Evolutionary conservation across 805 yeast species (phyloP).

Genomic region (Nakazawaea pomicola): DNA sequence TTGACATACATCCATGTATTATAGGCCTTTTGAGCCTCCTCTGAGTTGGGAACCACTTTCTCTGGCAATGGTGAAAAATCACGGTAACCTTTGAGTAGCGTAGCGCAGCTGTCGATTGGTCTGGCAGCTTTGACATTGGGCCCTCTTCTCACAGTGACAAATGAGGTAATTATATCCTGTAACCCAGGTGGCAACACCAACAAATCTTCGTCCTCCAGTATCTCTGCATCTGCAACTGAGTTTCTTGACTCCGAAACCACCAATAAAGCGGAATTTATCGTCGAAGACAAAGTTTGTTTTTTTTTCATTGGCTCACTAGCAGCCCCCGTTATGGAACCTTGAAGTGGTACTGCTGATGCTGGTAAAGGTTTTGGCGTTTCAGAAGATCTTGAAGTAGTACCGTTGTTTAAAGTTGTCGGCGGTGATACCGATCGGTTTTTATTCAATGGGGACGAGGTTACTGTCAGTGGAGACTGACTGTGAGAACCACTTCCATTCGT

Average conservation of each 20-base stretch:
- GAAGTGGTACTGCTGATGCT: too few relatives aligned
- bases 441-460: conserved; percentile 15
- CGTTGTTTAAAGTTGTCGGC: conserved; percentile 12
- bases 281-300: conserved; percentile 7
- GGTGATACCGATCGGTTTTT: conserved; percentile 2
- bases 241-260: background rate
- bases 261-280: conserved; percentile 8
- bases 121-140: background rate
- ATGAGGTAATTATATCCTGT: conserved; percentile 22
- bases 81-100: conserved; percentile 8
- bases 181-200: conserved; percentile 16
- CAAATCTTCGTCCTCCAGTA: conserved; percentile 7
- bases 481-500: conserved; percentile 10
- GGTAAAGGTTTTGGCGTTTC: conserved; percentile 1
- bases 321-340: conserved; percentile 9
- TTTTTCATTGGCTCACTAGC: conserved; percentile 8
- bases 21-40: conserved; percentile 9
- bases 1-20: conserved; percentile 11
- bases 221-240: conserved; percentile 1
- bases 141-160: conserved; percentile 10
- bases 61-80: conserved; percentile 8
- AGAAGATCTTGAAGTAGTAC: background rate
- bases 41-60: conserved; percentile 6
- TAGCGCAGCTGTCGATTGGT: conserved; percentile 6
- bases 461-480: conserved; percentile 4